phyloP scores from a whole-genome alignment of 345 rosid species.

The Populus euphratica region DNA sequence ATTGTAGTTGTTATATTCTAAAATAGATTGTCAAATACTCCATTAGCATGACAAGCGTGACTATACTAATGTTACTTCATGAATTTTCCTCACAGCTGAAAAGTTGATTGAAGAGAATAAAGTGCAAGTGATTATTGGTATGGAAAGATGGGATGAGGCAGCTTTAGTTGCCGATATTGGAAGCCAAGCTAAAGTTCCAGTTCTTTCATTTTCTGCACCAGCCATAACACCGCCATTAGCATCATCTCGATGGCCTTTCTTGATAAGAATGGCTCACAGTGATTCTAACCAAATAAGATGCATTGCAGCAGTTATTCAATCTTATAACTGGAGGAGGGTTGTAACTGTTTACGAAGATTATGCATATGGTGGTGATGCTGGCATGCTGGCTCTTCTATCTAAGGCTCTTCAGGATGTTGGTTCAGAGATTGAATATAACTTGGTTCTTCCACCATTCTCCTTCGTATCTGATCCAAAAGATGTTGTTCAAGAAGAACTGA shows the following conservation, averaged over 20 bases:
- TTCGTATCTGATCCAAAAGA: slow-evolving; percentile 19
- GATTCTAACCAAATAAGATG: slow-evolving; percentile 32
- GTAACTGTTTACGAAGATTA: slow-evolving; percentile 38
- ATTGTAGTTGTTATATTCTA: too few relatives aligned
- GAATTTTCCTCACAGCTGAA: slow-evolving; percentile 26
- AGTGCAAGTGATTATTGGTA: slow-evolving; percentile 40
- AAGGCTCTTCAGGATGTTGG: slow-evolving; percentile 27
- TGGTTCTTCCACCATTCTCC: slow-evolving; percentile 39
- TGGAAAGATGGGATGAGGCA: slow-evolving; percentile 49
- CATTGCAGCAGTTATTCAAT: slow-evolving; percentile 34
- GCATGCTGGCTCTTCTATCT: slow-evolving; percentile 26
- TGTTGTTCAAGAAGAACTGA: slow-evolving; percentile 27
- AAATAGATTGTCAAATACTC: too few relatives aligned
- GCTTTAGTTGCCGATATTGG: slow-evolving; percentile 41
- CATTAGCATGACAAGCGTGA: too few relatives aligned
- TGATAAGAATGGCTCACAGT: slow-evolving; percentile 33
- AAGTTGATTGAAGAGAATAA: slow-evolving; percentile 32
- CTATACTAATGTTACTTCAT: neutral
- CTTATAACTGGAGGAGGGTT: slow-evolving; percentile 39
- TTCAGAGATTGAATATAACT: slow-evolving; percentile 36
- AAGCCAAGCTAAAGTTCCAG: slow-evolving; percentile 30
- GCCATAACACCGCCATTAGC: slow-evolving; percentile 19
- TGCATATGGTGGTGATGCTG: slow-evolving; percentile 27
- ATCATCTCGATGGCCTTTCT: slow-evolving; percentile 38
- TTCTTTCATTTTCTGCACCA: slow-evolving; percentile 39